Base-by-base conservation (phyloP, 176 grass and related monocot genomes). In the Oryza australiensis region DNA sequence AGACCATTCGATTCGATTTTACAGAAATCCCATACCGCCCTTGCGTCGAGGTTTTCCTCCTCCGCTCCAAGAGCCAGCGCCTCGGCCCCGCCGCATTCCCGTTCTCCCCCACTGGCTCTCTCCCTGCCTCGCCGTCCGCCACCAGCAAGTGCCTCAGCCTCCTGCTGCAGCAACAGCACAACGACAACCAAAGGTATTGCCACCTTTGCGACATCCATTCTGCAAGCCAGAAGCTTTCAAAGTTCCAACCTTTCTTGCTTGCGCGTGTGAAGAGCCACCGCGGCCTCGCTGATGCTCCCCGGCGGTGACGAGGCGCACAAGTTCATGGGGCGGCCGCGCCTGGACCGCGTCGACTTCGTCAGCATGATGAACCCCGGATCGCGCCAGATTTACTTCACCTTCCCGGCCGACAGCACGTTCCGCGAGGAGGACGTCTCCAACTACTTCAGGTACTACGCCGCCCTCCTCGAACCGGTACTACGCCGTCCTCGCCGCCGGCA, bases 401-500 rank as follows among this genome's bases (percentile, higher is more conserved):
- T 94, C 64, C 92, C 92, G 5, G 89, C 92, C 16, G 92, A 94
- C 67, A 94, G 92, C 81, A 94, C 92, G 11, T 94, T 94, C 78
- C 80, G 84, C 28, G 92, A 94, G 88, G 92, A 94, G 77, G 92
- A 94, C 62, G 92, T 94, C 81, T 94, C 92, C 15, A 92, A 86
- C 82, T 94, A 94, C 33, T 94, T 94, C 89, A 94, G 92, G 92
- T 94, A 81, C n/a, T n/a, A n/a, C n/a, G n/a, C n/a, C n/a, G n/a
- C n/a, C n/a, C n/a, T n/a, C n/a, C n/a, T n/a, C n/a, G n/a, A n/a
- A n/a, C n/a, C n/a, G n/a, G n/a, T n/a, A n/a, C n/a, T n/a, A n/a
- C n/a, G n/a, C n/a, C n/a, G n/a, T n/a, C n/a, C n/a, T n/a, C n/a
- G n/a, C n/a, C n/a, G n/a, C n/a, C n/a, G n/a, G n/a, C n/a, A n/a